Conservation (phyloP, 805 yeast genomes). For the Wickerhamomyces alni region DNA sequence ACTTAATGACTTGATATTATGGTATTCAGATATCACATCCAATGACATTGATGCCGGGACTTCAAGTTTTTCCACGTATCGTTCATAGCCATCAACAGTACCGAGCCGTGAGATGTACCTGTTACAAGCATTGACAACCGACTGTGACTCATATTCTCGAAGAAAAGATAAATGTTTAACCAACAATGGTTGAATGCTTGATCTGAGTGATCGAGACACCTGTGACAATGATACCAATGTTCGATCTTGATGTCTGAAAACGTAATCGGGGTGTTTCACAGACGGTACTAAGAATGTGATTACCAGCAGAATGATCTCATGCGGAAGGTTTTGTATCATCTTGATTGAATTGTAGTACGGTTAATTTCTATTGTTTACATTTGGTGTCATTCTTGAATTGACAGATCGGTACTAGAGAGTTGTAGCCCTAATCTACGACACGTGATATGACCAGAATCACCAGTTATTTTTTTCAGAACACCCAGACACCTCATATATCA, state of each 20-base stretch:
- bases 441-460: too few species aligned
- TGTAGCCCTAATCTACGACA: too few species aligned
- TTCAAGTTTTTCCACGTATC: constrained; percentile 7
- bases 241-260: constrained; percentile 6
- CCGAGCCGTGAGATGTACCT: too few species aligned
- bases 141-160: constrained; percentile 8
- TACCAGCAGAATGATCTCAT: constrained; percentile 7
- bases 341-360: background rate
- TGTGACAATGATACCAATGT: constrained; percentile 5
- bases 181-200: constrained; percentile 3
- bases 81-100: background rate
- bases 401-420: too few species aligned
- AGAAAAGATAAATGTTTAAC: constrained; percentile 8
- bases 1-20: constrained; percentile 9
- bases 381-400: too few species aligned
- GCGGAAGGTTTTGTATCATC: constrained; percentile 9
- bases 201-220: constrained; percentile 9
- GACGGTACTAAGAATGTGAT: background rate
- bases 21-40: background rate
- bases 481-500: too few species aligned
- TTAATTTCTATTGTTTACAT: background rate
- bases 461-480: too few species aligned
- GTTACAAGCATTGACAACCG: too few species aligned
- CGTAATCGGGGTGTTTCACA: constrained; percentile 8
- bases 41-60: constrained; percentile 1